Base-by-base conservation (phyloP, 192 early-diverging fungal species). In the Coemansia sp. region DNA sequence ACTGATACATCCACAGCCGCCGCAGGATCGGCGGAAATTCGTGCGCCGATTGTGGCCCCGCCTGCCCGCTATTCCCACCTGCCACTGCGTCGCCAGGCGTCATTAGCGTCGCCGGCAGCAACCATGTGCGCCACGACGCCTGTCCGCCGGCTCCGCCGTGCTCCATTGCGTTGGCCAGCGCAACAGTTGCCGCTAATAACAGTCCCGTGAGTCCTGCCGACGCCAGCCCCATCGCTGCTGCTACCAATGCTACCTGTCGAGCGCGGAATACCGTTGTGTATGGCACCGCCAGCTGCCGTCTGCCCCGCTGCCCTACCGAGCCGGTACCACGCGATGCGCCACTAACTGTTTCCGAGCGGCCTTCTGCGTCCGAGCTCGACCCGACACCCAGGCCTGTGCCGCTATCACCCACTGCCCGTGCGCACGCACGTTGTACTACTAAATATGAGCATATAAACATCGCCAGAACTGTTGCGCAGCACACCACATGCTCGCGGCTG, bases 1-100 rank as follows among this genome's bases (percentile, higher is more conserved):
- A 79, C 57, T 79, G 76, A 64, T 79, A 79, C 31, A 69, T 60
- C 76, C 76, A 79, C 26, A 79, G 71, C 21, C 76, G 67, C 10
- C 71, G 71, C 24, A 79, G 64, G 18, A 79, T 56, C 10, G 76
- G 76, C 28, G 76, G 76, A 30, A 79, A 79, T 23, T 73, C 76
- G 56, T 78, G 76, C 5, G 76, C 76, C 31, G 44, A 64, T 21
- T 65, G 76, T 3, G 76, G 70, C 22, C 76, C 76, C 5, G 47
- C 34, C 6, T 44, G 5, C 51, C 53, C 21, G 58, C 26, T 12
- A 60, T 23, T 9, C 26, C 23, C 53, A 19, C 4, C 28, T 18
- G 47, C 41, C 55, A 14, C 38, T 49, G 62, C 19, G 47, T 63
- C 70, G 38, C 66, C 66, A 2, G 76, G 76, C 26, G 51, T 61